phyloP scores from a whole-genome alignment of 1,284 basidiomycete species.

The Mycosarcoma mackinlayi region DNA sequence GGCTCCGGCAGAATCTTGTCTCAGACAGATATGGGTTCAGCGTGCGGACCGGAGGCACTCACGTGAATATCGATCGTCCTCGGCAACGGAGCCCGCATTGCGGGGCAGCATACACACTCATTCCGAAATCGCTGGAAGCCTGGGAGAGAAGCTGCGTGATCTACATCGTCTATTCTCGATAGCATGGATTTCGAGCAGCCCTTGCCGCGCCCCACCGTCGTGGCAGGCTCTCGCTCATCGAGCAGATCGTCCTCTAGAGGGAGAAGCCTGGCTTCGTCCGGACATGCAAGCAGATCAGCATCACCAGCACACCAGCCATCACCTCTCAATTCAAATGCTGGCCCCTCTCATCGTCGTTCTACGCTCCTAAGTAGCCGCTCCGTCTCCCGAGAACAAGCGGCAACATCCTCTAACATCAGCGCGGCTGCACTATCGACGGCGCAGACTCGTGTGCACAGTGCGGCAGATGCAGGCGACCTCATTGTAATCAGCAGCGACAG shows the following conservation, averaged over 20 bases:
- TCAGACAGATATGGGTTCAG: no score
- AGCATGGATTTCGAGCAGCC: conserved; percentile 11
- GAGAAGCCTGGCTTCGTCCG: conserved; percentile 13
- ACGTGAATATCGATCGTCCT: no score
- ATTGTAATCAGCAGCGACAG: conserved; percentile 49
- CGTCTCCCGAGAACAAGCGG: conserved; percentile 2
- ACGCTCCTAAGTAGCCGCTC: conserved; percentile 1
- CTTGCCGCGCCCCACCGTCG: conserved; percentile 38
- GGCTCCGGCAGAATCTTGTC: no score
- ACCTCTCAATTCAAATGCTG: neutral
- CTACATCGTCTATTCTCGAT: neutral
- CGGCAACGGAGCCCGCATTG: no score
- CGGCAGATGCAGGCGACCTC: conserved; percentile 6
- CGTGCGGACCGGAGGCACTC: no score
- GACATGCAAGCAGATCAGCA: conserved; percentile 15
- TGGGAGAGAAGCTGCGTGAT: neutral
- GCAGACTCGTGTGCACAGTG: neutral
- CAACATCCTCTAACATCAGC: conserved; percentile 6
- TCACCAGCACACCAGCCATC: conserved; percentile 10
- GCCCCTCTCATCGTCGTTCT: neutral
- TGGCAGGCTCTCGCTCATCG: conserved; percentile 23
- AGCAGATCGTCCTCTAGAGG: conserved; percentile 24
- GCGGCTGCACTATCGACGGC: neutral
- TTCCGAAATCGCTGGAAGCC: no score
- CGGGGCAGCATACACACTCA: no score